phyloP scores from a whole-genome alignment of 192 early-diverging fungal genomes.

The Paraglomus brasilianum region DNA sequence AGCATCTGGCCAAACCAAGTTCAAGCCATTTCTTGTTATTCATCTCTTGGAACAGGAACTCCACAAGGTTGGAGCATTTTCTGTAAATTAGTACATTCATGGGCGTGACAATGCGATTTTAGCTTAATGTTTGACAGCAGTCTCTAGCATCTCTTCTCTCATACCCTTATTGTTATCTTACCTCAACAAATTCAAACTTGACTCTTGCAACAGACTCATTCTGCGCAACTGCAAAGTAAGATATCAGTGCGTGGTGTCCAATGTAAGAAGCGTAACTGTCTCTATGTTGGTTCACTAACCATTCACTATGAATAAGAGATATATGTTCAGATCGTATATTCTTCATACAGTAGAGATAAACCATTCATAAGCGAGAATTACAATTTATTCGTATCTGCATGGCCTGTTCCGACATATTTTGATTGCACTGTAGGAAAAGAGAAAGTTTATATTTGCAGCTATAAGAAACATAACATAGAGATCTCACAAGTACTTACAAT shows the following conservation, averaged over 20 bases:
- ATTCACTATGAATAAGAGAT: slow-evolving; percentile 60
- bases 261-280: slow-evolving; percentile 78
- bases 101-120: not conserved
- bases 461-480: not conserved
- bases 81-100: slow-evolving; percentile 32
- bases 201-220: slow-evolving; percentile 79
- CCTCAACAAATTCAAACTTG: slow-evolving; percentile 74
- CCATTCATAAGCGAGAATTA: slow-evolving; percentile 40
- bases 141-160: not conserved
- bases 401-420: slow-evolving; percentile 86
- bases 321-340: slow-evolving; percentile 15
- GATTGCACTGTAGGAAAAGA: slow-evolving; percentile 61
- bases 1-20: no score
- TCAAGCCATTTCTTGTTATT: no score
- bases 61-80: slow-evolving; percentile 72
- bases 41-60: slow-evolving; percentile 40
- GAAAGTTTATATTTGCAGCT: not conserved
- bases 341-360: not conserved
- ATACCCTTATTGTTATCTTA: slow-evolving; percentile 31
- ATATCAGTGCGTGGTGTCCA: slow-evolving; percentile 74
- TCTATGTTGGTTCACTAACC: slow-evolving; percentile 81
- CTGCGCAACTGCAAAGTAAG: slow-evolving; percentile 84
- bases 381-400: slow-evolving; percentile 89
- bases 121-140: not conserved
- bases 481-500: slow-evolving; percentile 49